A percentile compares a stretch with the other conserved stretches of the same genome.
Conservation (phyloP, 2,329 filamentous ascomycete genomes). For the Pseudocercospora ulei region DNA sequence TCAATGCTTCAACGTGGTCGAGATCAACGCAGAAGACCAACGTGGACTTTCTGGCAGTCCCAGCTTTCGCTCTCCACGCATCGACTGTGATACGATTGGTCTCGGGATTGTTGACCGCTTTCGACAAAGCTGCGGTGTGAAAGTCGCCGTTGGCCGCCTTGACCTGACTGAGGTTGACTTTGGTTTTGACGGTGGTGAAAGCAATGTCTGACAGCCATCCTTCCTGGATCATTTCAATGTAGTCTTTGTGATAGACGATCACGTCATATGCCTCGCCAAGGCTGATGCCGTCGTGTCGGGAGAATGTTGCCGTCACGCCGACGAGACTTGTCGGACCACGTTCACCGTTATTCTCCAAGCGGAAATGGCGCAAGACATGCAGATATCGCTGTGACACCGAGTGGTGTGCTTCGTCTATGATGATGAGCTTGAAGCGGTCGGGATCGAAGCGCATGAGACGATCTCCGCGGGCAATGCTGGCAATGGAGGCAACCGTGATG, state of each 20-base stretch:
- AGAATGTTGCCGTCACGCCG: slow-evolving; percentile 75
- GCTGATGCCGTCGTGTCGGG: slow-evolving; percentile 71
- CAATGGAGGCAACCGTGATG: slow-evolving; percentile 85
- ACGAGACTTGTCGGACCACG: slow-evolving; percentile 52
- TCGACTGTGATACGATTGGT: slow-evolving; percentile 78
- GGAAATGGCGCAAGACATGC: slow-evolving; percentile 66
- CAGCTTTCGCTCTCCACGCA: slow-evolving; percentile 71
- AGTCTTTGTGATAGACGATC: slow-evolving; percentile 89
- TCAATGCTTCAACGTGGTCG: slow-evolving; percentile 66
- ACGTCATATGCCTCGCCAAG: slow-evolving; percentile 82
- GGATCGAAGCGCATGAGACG: slow-evolving; percentile 78
- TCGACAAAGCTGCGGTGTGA: slow-evolving; percentile 63
- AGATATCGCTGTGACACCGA: slow-evolving; percentile 80
- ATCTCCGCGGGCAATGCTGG: slow-evolving; percentile 62
- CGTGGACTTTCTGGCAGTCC: slow-evolving; percentile 59
- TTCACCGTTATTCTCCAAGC: slow-evolving; percentile 48
- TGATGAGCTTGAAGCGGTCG: slow-evolving; percentile 68
- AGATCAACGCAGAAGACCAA: slow-evolving; percentile 91
- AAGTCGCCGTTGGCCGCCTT: slow-evolving; percentile 65
- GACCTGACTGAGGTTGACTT: slow-evolving; percentile 59
- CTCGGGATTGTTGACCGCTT: slow-evolving; percentile 68
- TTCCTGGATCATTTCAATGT: slow-evolving; percentile 71
- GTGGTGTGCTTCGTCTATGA: slow-evolving; percentile 95
- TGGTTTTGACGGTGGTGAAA: slow-evolving; percentile 83
- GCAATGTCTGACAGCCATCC: slow-evolving; percentile 88